Percentiles rank a stretch among this genome's conserved stretches.
Evolutionary conservation across 2,329 filamentous ascomycete species (phyloP).

Genomic region (Microcera coccophila): DNA sequence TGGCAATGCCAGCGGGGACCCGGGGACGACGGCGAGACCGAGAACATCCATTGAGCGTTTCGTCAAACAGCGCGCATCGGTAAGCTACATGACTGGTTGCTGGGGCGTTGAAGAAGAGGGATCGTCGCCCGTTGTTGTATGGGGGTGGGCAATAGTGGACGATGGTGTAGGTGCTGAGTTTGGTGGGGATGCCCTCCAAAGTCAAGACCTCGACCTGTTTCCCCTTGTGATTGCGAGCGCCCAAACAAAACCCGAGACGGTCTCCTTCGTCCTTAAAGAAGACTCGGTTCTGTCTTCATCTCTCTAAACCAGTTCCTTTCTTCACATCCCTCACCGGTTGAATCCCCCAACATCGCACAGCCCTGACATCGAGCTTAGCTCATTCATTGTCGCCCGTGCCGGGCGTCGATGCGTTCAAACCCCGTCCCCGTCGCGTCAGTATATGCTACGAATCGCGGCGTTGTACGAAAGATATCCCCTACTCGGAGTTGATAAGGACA

Average conservation of each 20-base stretch:
- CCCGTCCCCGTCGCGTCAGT: not conserved
- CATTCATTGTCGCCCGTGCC: not conserved
- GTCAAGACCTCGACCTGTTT: not conserved
- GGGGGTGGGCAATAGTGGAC: not conserved
- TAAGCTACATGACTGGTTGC: not conserved
- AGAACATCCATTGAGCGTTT: too few species aligned
- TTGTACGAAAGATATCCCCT: too few species aligned
- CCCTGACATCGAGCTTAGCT: not conserved
- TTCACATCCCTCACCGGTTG: too few species aligned
- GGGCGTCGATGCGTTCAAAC: not conserved
- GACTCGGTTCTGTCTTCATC: not conserved
- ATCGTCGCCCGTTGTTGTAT: too few species aligned
- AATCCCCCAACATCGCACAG: not conserved
- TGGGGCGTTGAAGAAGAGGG: not conserved
- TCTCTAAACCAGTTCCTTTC: too few species aligned
- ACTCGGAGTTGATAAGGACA: too few species aligned
- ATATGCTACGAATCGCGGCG: not conserved
- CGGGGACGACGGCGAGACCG: not conserved
- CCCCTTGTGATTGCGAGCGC: not conserved
- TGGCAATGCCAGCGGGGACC: not conserved
- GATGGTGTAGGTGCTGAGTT: not conserved
- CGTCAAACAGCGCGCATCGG: too few species aligned
- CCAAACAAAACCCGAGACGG: not conserved
- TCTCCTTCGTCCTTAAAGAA: not conserved
- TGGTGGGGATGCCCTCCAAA: constrained; percentile 2